phyloP scores from a whole-genome alignment of 306 rosid species.

The Biancaea sappan region DNA sequence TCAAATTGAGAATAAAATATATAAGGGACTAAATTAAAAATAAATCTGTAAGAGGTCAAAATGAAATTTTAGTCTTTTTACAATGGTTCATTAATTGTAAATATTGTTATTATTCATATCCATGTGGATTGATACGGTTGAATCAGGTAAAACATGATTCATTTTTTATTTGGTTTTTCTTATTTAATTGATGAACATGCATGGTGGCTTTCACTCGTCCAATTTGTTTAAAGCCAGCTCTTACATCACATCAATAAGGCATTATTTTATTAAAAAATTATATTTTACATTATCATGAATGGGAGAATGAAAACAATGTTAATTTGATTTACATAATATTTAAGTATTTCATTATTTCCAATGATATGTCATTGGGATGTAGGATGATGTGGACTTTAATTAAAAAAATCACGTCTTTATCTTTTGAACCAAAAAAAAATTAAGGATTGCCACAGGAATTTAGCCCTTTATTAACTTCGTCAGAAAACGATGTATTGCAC shows the following conservation, averaged over 20 bases:
- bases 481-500: background rate
- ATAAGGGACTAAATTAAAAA: no score
- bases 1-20: no score
- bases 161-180: background rate
- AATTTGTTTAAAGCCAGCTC: constrained; percentile 30
- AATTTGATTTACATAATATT: constrained; percentile 3
- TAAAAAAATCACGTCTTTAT: background rate
- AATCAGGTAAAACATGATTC: background rate
- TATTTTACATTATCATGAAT: constrained; percentile 21
- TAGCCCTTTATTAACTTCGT: background rate
- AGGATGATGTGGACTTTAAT: constrained; percentile 23
- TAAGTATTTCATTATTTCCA: constrained; percentile 20
- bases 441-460: background rate
- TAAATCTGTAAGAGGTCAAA: no score
- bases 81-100: no score
- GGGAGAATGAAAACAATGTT: constrained; percentile 30
- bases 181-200: background rate
- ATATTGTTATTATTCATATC: no score
- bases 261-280: constrained; percentile 5
- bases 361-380: constrained; percentile 22
- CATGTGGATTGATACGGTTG: background rate
- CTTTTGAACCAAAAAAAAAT: background rate
- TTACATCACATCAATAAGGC: constrained; percentile 13
- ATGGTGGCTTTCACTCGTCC: constrained; percentile 36
- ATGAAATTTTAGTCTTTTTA: no score